These are phyloP conservation scores for Fusarium ramigenum DNA, from an alignment of 2,329 filamentous ascomycete species.

Conservation along the genomic window DNA sequence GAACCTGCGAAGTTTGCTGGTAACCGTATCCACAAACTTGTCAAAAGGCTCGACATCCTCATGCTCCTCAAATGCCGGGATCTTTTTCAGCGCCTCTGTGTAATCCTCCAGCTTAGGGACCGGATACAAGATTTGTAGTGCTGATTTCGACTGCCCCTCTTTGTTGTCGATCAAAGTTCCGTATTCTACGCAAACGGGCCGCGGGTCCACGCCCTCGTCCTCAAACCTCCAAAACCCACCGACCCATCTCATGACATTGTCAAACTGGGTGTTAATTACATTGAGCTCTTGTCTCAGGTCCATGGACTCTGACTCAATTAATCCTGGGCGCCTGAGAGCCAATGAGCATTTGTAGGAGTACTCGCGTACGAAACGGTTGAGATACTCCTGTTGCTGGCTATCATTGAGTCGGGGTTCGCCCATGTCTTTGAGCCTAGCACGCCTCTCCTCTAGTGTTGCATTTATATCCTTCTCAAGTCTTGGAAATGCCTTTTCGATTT, in stretches of 20 bases:
- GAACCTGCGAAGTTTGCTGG: neutral
- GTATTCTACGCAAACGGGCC: neutral
- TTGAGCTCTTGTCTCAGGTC: neutral
- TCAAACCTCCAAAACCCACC: neutral
- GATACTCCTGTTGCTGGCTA: neutral
- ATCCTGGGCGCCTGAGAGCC: neutral
- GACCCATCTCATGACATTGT: neutral
- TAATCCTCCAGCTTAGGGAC: neutral
- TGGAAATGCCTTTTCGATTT: neutral
- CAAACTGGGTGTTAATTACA: neutral
- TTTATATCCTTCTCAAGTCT: neutral
- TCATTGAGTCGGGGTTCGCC: neutral
- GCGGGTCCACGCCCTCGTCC: neutral
- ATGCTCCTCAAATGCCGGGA: neutral
- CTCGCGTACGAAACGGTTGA: neutral
- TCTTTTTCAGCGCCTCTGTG: neutral
- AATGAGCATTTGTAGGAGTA: neutral
- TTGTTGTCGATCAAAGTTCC: neutral
- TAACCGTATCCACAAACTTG: neutral
- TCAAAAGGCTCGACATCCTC: neutral
- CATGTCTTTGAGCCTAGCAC: neutral
- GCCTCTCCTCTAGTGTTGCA: neutral
- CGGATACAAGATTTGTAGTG: neutral
- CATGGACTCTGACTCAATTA: neutral
- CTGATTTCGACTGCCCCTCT: neutral